These are phyloP conservation scores for Aspergillus bombycis DNA, from an alignment of 2,329 filamentous ascomycete species.

Conservation along the genomic window DNA sequence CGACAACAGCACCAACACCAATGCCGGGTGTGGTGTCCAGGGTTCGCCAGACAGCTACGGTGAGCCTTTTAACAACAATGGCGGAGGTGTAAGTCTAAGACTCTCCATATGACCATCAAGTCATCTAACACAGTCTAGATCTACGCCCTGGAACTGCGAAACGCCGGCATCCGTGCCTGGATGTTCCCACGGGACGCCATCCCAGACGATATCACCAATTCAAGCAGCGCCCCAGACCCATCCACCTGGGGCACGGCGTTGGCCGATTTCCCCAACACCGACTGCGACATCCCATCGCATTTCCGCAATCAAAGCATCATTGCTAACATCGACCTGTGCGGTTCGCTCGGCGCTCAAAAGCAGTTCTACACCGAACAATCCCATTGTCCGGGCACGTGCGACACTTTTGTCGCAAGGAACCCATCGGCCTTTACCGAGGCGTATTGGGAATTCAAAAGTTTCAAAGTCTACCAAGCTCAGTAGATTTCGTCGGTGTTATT, in stretches of 20 bases:
- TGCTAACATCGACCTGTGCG: constrained; percentile 68
- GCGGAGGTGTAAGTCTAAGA: constrained; percentile 53
- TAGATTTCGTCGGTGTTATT: background rate
- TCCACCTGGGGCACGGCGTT: constrained; percentile 63
- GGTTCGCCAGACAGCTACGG: constrained; percentile 54
- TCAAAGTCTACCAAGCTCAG: constrained; percentile 58
- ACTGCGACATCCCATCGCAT: constrained; percentile 62
- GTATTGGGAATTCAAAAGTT: constrained; percentile 67
- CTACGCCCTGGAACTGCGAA: constrained; percentile 64
- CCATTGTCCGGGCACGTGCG: constrained; percentile 57
- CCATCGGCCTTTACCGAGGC: constrained; percentile 60
- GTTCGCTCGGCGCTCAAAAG: constrained; percentile 51
- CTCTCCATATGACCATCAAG: background rate
- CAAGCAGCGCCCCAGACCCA: constrained; percentile 58
- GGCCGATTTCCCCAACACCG: constrained; percentile 67
- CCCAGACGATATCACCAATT: constrained; percentile 56
- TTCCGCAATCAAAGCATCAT: constrained; percentile 69
- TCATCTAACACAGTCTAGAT: constrained; percentile 33
- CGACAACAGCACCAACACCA: constrained; percentile 54
- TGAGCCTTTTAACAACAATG: constrained; percentile 53
- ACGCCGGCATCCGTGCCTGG: constrained; percentile 66
- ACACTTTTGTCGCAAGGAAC: constrained; percentile 61
- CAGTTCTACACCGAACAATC: constrained; percentile 39
- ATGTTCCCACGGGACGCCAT: constrained; percentile 56
- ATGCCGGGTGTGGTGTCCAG: constrained; percentile 62